phyloP scores from a whole-genome alignment of 139 green algal genomes.

The Pycnococcus provasolii region DNA sequence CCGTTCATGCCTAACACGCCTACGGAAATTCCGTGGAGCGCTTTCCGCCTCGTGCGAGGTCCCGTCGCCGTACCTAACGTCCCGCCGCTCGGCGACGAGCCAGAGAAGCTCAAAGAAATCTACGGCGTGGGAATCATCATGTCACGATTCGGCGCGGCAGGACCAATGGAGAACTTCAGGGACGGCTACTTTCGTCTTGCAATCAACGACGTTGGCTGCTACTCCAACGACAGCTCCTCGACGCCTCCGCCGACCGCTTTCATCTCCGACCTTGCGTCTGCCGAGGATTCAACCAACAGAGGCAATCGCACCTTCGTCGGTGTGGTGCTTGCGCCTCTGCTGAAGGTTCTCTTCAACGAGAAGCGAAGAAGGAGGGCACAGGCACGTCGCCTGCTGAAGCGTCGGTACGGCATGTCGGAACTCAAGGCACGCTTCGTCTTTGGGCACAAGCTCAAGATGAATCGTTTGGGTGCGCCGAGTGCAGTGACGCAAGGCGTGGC shows the following conservation, averaged over 20 bases:
- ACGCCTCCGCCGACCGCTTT: too few relatives aligned
- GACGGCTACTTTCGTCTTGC: background rate
- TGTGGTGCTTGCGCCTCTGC: background rate
- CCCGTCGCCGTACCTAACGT: slow-evolving; percentile 3
- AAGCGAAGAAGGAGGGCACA: background rate
- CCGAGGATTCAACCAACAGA: background rate
- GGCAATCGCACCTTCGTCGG: background rate
- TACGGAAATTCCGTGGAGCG: background rate
- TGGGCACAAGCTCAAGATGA: background rate
- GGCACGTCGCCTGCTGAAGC: background rate
- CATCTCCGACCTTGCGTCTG: too few relatives aligned
- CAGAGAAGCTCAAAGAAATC: background rate
- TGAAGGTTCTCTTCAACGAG: slow-evolving; percentile 14
- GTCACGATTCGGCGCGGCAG: slow-evolving; percentile 4
- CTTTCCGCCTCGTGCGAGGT: slow-evolving; percentile 10
- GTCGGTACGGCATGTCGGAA: slow-evolving; percentile 8
- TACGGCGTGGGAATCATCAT: slow-evolving; percentile 14
- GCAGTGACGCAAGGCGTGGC: background rate
- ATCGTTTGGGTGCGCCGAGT: background rate
- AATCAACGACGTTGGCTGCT: background rate
- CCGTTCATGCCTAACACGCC: background rate
- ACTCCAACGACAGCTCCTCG: background rate
- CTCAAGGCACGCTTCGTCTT: background rate
- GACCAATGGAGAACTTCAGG: slow-evolving; percentile 16
- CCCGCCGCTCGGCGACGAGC: slow-evolving; percentile 4